phyloP scores from a whole-genome alignment of 192 early-diverging fungal genomes.

The Linnemannia zychae region DNA sequence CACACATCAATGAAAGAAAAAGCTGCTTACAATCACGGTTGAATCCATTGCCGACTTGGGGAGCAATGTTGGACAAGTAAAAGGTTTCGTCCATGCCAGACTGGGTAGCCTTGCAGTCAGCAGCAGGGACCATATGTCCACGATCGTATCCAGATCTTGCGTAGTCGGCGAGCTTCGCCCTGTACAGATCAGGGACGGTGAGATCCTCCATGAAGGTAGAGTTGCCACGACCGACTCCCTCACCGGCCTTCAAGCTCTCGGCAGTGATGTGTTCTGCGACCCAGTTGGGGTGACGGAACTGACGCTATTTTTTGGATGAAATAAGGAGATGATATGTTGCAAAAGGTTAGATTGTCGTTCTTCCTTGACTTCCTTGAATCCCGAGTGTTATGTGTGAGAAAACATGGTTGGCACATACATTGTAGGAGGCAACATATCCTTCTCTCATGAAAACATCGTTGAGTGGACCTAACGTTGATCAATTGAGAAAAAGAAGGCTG shows the following conservation, averaged over 20 bases:
- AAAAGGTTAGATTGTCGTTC: neutral
- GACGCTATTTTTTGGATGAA: constrained; percentile 28
- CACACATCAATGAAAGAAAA: neutral
- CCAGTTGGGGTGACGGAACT: constrained; percentile 60
- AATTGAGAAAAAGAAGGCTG: neutral
- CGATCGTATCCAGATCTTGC: constrained; percentile 87
- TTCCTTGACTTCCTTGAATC: neutral
- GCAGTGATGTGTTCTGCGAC: constrained; percentile 78
- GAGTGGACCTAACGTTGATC: constrained; percentile 71
- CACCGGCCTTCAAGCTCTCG: constrained; percentile 67
- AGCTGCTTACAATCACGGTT: constrained; percentile 83
- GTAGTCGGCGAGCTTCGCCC: constrained; percentile 86
- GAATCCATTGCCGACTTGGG: constrained; percentile 88
- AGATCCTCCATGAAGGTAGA: constrained; percentile 88
- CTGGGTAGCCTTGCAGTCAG: constrained; percentile 82
- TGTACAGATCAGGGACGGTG: constrained; percentile 78
- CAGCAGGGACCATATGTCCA: constrained; percentile 94
- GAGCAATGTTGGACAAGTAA: constrained; percentile 82
- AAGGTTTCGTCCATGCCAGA: constrained; percentile 91
- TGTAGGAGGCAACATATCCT: constrained; percentile 83
- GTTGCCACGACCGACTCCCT: constrained; percentile 72
- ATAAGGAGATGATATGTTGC: neutral
- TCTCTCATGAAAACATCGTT: constrained; percentile 77
- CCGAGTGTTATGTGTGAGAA: neutral
- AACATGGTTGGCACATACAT: constrained; percentile 43